These are phyloP conservation scores for Scleroderma citrinum DNA, from an alignment of 768 basidiomycete species.

Conservation along the genomic window DNA sequence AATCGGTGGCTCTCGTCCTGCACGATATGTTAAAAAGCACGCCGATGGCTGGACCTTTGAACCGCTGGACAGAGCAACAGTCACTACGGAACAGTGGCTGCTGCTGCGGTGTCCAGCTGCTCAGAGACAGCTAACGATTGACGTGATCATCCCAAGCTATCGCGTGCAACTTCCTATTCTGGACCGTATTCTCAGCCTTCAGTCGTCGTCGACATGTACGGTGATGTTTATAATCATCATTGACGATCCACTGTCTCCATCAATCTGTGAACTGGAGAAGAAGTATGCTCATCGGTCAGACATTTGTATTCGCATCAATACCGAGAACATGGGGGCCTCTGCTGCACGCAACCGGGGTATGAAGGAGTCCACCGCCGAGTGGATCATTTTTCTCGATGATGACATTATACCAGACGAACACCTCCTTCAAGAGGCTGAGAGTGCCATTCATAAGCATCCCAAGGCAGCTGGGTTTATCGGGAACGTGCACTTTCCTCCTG, in stretches of 20 bases:
- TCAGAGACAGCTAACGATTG: slow-evolving; percentile 41
- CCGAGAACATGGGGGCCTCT: slow-evolving; percentile 44
- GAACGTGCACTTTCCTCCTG: slow-evolving; percentile 43
- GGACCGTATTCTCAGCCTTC: slow-evolving; percentile 38
- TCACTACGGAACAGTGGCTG: slow-evolving; percentile 34
- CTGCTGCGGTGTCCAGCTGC: slow-evolving; percentile 12
- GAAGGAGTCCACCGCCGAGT: slow-evolving; percentile 49
- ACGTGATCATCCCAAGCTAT: slow-evolving; percentile 53
- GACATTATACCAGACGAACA: slow-evolving; percentile 41
- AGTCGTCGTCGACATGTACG: slow-evolving; percentile 35
- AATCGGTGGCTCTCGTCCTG: slow-evolving; percentile 40
- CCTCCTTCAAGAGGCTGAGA: slow-evolving; percentile 43
- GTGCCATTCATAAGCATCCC: slow-evolving; percentile 39
- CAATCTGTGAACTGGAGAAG: slow-evolving; percentile 32
- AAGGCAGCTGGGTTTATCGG: slow-evolving; percentile 51
- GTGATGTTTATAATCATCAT: slow-evolving; percentile 56
- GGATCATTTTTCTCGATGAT: slow-evolving; percentile 58
- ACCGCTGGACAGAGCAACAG: slow-evolving; percentile 37
- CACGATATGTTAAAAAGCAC: slow-evolving; percentile 44
- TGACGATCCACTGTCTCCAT: slow-evolving; percentile 44
- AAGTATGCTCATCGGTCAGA: slow-evolving; percentile 40
- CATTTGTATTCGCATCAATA: slow-evolving; percentile 49
- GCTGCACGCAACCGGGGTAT: slow-evolving; percentile 52
- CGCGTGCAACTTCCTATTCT: slow-evolving; percentile 43
- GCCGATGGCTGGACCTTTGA: slow-evolving; percentile 44